phyloP scores from a whole-genome alignment of 1,284 basidiomycete genomes.

The Uromyces viciae-fabae region DNA sequence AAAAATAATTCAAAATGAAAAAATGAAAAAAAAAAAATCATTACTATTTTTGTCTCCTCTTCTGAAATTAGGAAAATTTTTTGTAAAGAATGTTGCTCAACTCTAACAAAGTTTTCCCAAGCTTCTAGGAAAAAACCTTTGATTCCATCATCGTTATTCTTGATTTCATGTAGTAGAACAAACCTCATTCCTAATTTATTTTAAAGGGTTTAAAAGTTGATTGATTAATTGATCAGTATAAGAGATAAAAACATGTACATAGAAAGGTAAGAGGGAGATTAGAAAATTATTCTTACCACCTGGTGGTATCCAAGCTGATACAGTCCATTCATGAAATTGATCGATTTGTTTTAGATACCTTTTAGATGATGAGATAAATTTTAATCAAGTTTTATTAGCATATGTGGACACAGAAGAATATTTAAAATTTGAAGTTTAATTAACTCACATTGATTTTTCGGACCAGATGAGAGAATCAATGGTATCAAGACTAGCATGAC shows the following conservation, averaged over 20 bases:
- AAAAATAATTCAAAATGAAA: too few relatives aligned
- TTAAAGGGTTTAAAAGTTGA: conserved; percentile 47
- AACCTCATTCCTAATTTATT: conserved; percentile 73
- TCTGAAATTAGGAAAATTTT: background rate
- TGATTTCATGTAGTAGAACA: conserved; percentile 80
- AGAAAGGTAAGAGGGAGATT: background rate
- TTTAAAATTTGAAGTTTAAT: background rate
- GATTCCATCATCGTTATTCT: conserved; percentile 87
- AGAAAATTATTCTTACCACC: conserved; percentile 66
- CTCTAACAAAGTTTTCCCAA: conserved; percentile 94
- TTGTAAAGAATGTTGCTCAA: conserved; percentile 55
- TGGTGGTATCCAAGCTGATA: conserved; percentile 87
- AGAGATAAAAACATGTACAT: background rate
- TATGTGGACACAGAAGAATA: background rate
- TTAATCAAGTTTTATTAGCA: too few relatives aligned
- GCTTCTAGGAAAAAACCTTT: conserved; percentile 81
- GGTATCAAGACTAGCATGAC: conserved; percentile 83
- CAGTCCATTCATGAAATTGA: conserved; percentile 94
- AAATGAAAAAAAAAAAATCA: conserved; percentile 4
- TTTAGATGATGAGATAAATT: background rate
- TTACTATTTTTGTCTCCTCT: too few relatives aligned
- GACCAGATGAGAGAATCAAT: conserved; percentile 84
- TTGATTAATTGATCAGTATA: conserved; percentile 48
- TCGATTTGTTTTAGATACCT: conserved; percentile 91
- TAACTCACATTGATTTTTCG: conserved; percentile 73